These are phyloP conservation scores for Zygoascus tannicola DNA, from an alignment of 805 yeast genomes.

Conservation along the genomic window DNA sequence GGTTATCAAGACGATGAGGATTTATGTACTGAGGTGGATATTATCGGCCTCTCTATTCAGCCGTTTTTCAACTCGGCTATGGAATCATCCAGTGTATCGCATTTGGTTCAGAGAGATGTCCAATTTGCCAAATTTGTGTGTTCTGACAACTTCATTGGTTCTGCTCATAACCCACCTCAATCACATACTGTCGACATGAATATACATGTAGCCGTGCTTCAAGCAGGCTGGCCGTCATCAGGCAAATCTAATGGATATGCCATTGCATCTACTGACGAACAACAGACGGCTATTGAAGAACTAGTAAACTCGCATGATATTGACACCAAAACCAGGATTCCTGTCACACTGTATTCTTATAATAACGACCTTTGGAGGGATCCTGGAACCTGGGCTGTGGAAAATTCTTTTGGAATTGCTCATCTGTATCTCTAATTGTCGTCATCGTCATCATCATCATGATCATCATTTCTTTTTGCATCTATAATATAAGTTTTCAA, in stretches of 20 bases:
- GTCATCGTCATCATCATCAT: too few relatives aligned
- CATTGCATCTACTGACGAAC: conserved; percentile 61
- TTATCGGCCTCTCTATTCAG: conserved; percentile 68
- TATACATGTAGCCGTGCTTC: conserved; percentile 50
- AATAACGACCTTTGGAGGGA: conserved; percentile 19
- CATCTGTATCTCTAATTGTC: conserved; percentile 6
- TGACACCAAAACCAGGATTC: conserved; percentile 9
- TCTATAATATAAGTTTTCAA: not conserved
- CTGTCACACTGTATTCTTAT: conserved; percentile 14
- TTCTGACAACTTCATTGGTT: conserved; percentile 25
- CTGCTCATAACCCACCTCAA: conserved; percentile 10
- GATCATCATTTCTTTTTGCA: too few relatives aligned
- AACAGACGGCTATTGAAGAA: conserved; percentile 53
- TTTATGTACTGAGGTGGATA: conserved; percentile 69
- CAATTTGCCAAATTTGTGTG: conserved; percentile 45
- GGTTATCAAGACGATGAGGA: conserved; percentile 36
- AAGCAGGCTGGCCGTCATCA: conserved; percentile 83
- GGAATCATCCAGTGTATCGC: conserved; percentile 54
- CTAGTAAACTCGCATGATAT: conserved; percentile 33
- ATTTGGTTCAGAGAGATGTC: conserved; percentile 53
- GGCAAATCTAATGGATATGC: conserved; percentile 65
- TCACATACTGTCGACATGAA: not conserved
- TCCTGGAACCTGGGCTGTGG: conserved; percentile 17
- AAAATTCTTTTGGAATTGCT: conserved; percentile 16
- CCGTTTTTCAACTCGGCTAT: conserved; percentile 59